These are phyloP conservation scores for Chlorella sp. DNA, from an alignment of 139 green algal species.

Conservation along the genomic window DNA sequence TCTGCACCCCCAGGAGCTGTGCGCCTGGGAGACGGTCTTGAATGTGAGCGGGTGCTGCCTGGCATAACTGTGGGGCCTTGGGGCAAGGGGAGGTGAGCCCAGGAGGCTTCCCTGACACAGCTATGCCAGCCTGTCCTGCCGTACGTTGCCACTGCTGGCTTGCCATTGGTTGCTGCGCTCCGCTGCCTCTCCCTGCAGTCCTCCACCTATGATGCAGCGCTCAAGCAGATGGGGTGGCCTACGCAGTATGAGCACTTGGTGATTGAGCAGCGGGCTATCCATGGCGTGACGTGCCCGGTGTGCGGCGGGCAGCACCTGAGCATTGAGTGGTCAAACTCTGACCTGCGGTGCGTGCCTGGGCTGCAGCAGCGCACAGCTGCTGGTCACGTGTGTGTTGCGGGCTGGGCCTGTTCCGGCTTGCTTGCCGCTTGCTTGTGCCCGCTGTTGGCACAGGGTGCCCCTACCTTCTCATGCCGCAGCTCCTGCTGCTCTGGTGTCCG, in stretches of 20 bases:
- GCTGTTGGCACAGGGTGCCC: too few species aligned
- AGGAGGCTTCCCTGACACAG: too few species aligned
- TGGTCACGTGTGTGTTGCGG: not conserved
- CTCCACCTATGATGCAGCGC: not conserved
- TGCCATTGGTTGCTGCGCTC: too few species aligned
- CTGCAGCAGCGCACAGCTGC: not conserved
- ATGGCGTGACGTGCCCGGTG: conserved; percentile 15
- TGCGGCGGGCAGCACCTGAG: conserved; percentile 11
- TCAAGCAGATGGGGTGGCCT: conserved; percentile 23
- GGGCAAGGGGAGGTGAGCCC: not conserved
- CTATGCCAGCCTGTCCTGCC: too few species aligned
- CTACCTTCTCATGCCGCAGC: not conserved
- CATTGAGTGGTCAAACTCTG: not conserved
- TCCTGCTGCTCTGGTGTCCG: not conserved
- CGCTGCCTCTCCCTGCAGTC: not conserved
- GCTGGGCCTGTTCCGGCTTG: too few species aligned
- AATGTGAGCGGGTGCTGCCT: not conserved
- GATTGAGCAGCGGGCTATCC: not conserved
- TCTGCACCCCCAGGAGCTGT: conserved; percentile 18
- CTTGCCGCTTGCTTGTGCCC: too few species aligned
- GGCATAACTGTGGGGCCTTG: too few species aligned
- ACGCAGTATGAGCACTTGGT: conserved; percentile 22
- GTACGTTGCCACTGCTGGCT: too few species aligned
- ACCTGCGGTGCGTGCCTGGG: conserved; percentile 1
- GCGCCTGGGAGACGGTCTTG: conserved; percentile 3